These are phyloP conservation scores for Microdochium trichocladiopsis DNA, from an alignment of 2,329 filamentous ascomycete genomes.

Conservation along the genomic window DNA sequence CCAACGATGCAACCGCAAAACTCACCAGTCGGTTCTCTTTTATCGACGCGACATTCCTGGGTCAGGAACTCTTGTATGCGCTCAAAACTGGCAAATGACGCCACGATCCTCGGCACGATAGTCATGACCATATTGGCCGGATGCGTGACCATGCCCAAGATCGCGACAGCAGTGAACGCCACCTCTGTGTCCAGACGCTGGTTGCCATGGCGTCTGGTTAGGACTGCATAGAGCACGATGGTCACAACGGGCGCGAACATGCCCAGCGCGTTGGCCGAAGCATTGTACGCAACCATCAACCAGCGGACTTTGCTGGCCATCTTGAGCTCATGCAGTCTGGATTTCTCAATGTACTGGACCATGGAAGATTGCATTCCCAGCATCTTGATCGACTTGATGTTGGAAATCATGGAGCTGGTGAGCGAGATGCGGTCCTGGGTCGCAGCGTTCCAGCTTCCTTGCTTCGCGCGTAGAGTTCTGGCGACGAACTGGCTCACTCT, in stretches of 20 bases:
- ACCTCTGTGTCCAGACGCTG: slow-evolving; percentile 22
- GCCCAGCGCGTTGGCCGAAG: slow-evolving; percentile 28
- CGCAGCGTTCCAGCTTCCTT: not conserved
- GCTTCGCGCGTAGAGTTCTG: slow-evolving; percentile 8
- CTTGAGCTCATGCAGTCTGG: not conserved
- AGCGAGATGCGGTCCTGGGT: not conserved
- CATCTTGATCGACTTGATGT: not conserved
- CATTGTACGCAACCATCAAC: slow-evolving; percentile 11
- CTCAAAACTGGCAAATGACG: slow-evolving; percentile 24
- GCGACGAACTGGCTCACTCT: slow-evolving; percentile 32
- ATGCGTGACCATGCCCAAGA: slow-evolving; percentile 30
- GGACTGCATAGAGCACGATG: slow-evolving; percentile 23
- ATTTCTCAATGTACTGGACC: not conserved
- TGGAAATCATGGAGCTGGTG: not conserved
- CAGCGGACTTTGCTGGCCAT: slow-evolving; percentile 5
- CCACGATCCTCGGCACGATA: slow-evolving; percentile 23
- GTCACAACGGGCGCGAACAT: slow-evolving; percentile 32
- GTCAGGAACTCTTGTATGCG: slow-evolving; percentile 28
- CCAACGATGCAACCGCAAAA: not conserved
- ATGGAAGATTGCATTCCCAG: not conserved
- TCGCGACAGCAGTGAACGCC: slow-evolving; percentile 30
- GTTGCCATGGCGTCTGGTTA: slow-evolving; percentile 11
- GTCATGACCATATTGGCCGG: slow-evolving; percentile 38
- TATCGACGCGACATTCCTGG: slow-evolving; percentile 6
- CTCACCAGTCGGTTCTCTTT: not conserved